Evolutionary conservation across 352 stramenopile species (phyloP).

Genomic region (Pythium vanterpoolii): DNA sequence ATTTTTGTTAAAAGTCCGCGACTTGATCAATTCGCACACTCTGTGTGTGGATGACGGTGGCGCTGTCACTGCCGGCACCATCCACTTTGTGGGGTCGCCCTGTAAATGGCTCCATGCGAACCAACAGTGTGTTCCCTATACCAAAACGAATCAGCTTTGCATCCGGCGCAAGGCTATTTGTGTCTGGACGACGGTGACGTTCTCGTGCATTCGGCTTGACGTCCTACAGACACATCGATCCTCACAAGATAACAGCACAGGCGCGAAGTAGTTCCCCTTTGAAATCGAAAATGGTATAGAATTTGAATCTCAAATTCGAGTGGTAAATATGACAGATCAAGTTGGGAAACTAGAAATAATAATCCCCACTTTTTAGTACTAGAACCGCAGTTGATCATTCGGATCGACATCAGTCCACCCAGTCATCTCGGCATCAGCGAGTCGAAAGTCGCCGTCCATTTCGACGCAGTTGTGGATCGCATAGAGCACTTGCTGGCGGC

Average conservation of each 20-base stretch:
- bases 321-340: no score
- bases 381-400: constrained; percentile 63
- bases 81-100: background rate
- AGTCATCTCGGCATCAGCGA: constrained; percentile 80
- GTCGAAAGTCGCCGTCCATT: constrained; percentile 87
- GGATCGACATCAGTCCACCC: constrained; percentile 66
- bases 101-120: constrained; percentile 5
- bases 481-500: constrained; percentile 65
- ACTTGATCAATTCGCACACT: no score
- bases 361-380: no score
- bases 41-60: constrained; percentile 34
- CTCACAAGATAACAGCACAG: no score
- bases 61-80: background rate
- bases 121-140: constrained; percentile 6
- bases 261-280: no score
- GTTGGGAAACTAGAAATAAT: no score
- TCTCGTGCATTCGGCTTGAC: no score
- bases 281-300: no score
- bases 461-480: constrained; percentile 84
- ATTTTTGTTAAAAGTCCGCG: no score
- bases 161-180: constrained; percentile 3
- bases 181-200: constrained; percentile 7
- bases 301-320: no score
- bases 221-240: no score
- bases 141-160: constrained; percentile 6